Percentiles rank a stretch among this genome's conserved stretches.
Conservation (phyloP, 495 filamentous ascomycete genomes). For the Podospora conica region DNA sequence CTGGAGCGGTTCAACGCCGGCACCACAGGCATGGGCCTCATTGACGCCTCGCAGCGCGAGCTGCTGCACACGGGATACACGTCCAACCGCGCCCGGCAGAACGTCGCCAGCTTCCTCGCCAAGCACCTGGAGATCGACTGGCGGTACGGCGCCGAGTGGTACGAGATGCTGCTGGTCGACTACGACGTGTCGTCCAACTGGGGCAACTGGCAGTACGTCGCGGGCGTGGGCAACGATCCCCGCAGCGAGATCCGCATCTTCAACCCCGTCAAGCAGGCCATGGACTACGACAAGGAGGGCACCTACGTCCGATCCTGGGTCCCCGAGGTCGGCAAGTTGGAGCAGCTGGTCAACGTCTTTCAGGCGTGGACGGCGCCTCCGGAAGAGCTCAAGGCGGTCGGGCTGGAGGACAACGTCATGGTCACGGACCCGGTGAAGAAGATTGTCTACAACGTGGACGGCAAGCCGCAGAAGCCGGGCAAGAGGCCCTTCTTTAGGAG, state of each 20-base stretch:
- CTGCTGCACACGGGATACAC: slow-evolving; percentile 66
- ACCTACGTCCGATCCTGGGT: slow-evolving; percentile 64
- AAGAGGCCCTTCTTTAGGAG: slow-evolving; percentile 28
- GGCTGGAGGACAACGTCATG: slow-evolving; percentile 45
- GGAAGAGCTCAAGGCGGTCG: slow-evolving; percentile 44
- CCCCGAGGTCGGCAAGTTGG: slow-evolving; percentile 48
- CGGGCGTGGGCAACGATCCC: slow-evolving; percentile 71
- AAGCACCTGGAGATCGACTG: slow-evolving; percentile 70
- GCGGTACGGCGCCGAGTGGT: slow-evolving; percentile 73
- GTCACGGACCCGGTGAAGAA: slow-evolving; percentile 51
- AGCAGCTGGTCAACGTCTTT: slow-evolving; percentile 51
- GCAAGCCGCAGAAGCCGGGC: slow-evolving; percentile 30
- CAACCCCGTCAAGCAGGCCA: slow-evolving; percentile 66
- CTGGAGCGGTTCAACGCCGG: slow-evolving; percentile 53
- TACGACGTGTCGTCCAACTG: slow-evolving; percentile 69
- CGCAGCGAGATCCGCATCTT: slow-evolving; percentile 57
- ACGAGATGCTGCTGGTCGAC: slow-evolving; percentile 61
- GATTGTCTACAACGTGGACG: slow-evolving; percentile 48
- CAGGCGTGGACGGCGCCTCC: slow-evolving; percentile 56
- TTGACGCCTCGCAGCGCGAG: slow-evolving; percentile 66
- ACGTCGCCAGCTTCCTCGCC: slow-evolving; percentile 62
- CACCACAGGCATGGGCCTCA: slow-evolving; percentile 60
- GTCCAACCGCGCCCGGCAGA: slow-evolving; percentile 63
- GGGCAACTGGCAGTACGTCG: slow-evolving; percentile 72
- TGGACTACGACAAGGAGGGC: slow-evolving; percentile 61